phyloP scores from a whole-genome alignment of 2,329 filamentous ascomycete genomes.

The Mycocentrospora acerina region DNA sequence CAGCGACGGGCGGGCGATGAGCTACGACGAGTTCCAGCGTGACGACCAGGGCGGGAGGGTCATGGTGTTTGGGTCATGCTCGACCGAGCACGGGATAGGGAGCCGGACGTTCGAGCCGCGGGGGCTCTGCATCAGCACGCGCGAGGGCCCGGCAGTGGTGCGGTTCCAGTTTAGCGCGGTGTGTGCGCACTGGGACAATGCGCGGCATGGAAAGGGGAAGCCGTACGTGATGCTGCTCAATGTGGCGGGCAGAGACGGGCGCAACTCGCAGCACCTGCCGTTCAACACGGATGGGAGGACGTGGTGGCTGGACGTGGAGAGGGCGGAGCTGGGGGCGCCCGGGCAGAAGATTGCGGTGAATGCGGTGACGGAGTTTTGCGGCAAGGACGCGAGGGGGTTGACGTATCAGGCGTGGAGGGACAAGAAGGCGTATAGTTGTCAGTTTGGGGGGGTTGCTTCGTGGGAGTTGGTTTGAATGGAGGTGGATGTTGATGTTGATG shows the following conservation, averaged over 20 bases:
- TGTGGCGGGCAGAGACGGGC: constrained; percentile 62
- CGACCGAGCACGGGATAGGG: constrained; percentile 54
- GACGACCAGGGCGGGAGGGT: constrained; percentile 54
- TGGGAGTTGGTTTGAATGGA: constrained; percentile 54
- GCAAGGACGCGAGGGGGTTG: constrained; percentile 55
- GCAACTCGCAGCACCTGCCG: constrained; percentile 67
- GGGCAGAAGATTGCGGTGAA: constrained; percentile 65
- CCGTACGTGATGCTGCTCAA: constrained; percentile 70
- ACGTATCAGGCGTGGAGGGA: constrained; percentile 43
- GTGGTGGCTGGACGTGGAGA: constrained; percentile 75
- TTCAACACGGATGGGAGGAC: constrained; percentile 73
- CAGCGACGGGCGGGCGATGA: constrained; percentile 64
- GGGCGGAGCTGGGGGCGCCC: constrained; percentile 50
- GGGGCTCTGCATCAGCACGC: constrained; percentile 61
- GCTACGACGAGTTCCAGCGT: constrained; percentile 81
- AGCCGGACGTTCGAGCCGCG: constrained; percentile 63
- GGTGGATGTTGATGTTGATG: constrained; percentile 1
- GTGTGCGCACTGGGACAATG: constrained; percentile 82
- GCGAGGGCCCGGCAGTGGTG: constrained; percentile 53
- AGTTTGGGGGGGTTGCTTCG: constrained; percentile 54
- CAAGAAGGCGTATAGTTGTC: constrained; percentile 34
- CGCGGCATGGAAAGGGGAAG: constrained; percentile 65
- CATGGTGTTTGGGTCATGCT: constrained; percentile 50
- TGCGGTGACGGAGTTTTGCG: constrained; percentile 58
- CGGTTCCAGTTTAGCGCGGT: constrained; percentile 79